Evolutionary conservation across 1,284 basidiomycete species (phyloP), one percentile per base, ranked within the genome.

Genomic region (Leccinum cinnamomeum): DNA sequence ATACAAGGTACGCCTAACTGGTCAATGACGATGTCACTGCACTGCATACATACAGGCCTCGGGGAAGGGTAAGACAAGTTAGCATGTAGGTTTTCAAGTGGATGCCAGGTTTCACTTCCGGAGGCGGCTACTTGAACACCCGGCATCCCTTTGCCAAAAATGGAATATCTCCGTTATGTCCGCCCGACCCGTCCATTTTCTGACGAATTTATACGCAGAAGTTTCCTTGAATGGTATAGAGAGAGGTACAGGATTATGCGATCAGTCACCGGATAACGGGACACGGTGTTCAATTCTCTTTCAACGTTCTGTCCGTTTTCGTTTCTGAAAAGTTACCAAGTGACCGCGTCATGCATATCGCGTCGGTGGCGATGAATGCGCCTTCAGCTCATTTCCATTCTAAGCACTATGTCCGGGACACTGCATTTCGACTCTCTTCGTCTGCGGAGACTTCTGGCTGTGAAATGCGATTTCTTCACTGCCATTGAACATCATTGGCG

Each of bases 281-380:
- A 62, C 48, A 65, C 62, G 57, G 61, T 59, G 23, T 46, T 46
- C 53, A 57, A 41, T 46, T 25, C n/a, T 60, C 56, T 58, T 62
- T 53, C 64, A 41, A 59, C 48, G 56, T 56, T 56, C 53, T 62
- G 53, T 54, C 57, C 44, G 14, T 59, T 53, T 28, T 64, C 14
- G 44, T 60, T 53, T 68, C 60, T 58, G 53, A 62, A 60, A 57
- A 53, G 51, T 48, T 53, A 63, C 55, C 55, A 48, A 48, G 41
- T 54, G 60, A 33, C 53, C 51, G 35, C 35, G 35, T 37, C 73
- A 77, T 74, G 23, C 7, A 56, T 46, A 63, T 61, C 62, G 37
- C 33, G 64, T 62, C 56, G 62, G 73, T 76, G 75, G 73, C 73
- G 68, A 63, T 77, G 74, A 70, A 57, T 46, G 61, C 74, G 65